phyloP scores from a whole-genome alignment of 306 rosid species.

The Mimosa pudica region DNA sequence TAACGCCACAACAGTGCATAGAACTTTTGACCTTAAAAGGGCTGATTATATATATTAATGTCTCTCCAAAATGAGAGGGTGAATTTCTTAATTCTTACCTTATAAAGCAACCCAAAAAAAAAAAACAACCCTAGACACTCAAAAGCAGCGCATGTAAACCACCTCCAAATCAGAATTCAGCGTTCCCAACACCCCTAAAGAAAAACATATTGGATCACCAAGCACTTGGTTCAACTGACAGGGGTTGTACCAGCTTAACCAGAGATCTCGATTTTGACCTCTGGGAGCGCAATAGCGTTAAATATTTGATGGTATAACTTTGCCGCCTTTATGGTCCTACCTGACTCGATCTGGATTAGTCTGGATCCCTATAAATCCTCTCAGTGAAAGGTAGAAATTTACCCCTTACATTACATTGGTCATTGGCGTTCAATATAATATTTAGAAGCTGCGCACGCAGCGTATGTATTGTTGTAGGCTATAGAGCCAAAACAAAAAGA shows the following conservation, averaged over 20 bases:
- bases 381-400: neutral
- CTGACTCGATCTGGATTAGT: no score
- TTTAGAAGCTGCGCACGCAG: slow-evolving; percentile 5
- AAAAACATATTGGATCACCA: neutral
- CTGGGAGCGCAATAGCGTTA: no score
- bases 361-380: no score
- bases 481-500: slow-evolving; percentile 23
- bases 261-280: no score
- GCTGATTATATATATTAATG: neutral
- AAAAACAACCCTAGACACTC: neutral
- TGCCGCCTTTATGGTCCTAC: no score
- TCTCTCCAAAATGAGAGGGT: neutral
- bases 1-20: neutral
- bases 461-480: neutral
- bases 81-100: neutral
- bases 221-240: no score
- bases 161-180: neutral
- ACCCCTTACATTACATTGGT: slow-evolving; percentile 3
- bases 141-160: neutral
- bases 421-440: neutral
- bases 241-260: no score
- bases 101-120: no score
- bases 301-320: no score
- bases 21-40: neutral
- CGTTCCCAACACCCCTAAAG: neutral